phyloP scores from a whole-genome alignment of 768 basidiomycete genomes.

The Boletus barrowsii region DNA sequence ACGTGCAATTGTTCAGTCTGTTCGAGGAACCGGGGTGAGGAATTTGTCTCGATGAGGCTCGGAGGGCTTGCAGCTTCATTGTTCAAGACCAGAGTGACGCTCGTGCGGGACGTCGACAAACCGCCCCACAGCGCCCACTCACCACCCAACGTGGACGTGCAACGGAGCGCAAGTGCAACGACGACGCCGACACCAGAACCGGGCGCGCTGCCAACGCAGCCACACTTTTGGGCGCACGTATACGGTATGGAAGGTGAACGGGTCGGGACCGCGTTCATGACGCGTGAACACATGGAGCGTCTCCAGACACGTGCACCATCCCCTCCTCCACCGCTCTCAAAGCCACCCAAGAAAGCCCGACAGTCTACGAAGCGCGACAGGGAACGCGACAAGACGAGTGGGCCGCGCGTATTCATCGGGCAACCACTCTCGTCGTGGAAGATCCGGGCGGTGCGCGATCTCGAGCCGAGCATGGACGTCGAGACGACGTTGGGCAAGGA shows the following conservation, averaged over 20 bases:
- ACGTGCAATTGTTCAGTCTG: conserved; percentile 51
- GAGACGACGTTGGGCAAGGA: background rate
- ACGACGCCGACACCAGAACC: conserved; percentile 7
- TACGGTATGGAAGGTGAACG: conserved; percentile 30
- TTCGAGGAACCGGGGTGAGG: conserved; percentile 43
- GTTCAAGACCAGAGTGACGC: conserved; percentile 20
- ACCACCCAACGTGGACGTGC: background rate
- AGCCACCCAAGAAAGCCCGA: background rate
- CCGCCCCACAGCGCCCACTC: background rate
- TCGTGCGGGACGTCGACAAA: conserved; percentile 19
- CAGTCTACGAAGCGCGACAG: background rate
- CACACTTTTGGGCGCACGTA: conserved; percentile 35
- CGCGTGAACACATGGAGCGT: conserved; percentile 4
- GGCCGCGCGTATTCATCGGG: conserved; percentile 27
- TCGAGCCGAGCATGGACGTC: conserved; percentile 16
- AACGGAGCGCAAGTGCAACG: background rate
- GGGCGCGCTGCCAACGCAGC: background rate
- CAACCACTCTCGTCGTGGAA: conserved; percentile 23
- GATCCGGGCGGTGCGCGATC: conserved; percentile 18
- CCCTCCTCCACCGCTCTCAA: background rate
- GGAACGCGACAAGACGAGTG: background rate
- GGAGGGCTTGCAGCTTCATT: conserved; percentile 22
- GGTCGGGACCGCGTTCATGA: conserved; percentile 27
- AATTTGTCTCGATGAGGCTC: conserved; percentile 36
- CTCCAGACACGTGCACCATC: background rate